Conservation (phyloP, 306 rosid genomes). For the Albizia julibrissin region DNA sequence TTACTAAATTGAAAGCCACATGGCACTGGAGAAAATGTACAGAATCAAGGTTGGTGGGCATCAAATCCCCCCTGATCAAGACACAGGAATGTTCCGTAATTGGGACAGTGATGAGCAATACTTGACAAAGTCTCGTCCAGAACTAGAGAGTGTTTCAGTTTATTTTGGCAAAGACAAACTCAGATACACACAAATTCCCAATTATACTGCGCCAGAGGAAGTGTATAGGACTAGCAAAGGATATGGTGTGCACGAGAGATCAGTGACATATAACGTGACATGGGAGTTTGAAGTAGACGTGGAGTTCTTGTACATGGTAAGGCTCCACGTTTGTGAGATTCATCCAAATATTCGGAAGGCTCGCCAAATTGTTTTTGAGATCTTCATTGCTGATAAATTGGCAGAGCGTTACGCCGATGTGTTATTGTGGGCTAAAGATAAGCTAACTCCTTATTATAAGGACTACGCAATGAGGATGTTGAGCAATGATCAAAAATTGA, state of each 20-base stretch:
- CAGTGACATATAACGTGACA: not conserved
- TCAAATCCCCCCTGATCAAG: not conserved
- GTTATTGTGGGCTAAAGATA: rapidly evolving
- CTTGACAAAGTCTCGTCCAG: not conserved
- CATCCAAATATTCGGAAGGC: no score
- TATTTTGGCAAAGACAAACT: rapidly evolving
- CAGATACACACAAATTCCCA: not conserved
- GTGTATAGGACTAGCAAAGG: no score
- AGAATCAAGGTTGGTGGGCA: not conserved
- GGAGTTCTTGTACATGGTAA: not conserved
- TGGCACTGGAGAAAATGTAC: conserved; percentile 22
- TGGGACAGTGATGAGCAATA: not conserved
- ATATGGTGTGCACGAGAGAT: no score
- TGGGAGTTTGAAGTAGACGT: conserved; percentile 24
- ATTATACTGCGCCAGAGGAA: not conserved
- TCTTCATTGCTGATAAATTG: not conserved
- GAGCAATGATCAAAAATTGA: not conserved
- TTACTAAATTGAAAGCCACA: not conserved
- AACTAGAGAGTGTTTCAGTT: rapidly evolving
- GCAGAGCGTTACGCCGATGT: not conserved
- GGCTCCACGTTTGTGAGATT: conserved; percentile 32
- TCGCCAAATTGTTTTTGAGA: not conserved
- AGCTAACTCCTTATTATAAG: not conserved
- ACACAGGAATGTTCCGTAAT: conserved; percentile 22
- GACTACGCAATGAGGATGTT: conserved; percentile 22